Evolutionary conservation across 129 eudicot genomes (phyloP).

Genomic region (Escallonia herrerae): DNA sequence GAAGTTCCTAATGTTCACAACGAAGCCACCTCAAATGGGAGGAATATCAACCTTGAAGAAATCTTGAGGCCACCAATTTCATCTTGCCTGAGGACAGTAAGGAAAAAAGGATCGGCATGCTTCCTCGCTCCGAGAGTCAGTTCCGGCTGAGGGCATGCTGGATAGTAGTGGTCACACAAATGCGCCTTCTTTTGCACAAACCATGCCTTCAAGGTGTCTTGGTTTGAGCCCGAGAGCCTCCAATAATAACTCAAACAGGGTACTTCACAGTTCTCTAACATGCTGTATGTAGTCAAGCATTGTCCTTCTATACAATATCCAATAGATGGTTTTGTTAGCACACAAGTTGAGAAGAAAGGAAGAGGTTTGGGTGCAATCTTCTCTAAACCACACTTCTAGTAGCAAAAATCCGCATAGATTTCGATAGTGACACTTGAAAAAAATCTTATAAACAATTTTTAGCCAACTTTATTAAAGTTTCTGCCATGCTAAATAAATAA

Average conservation of each 20-base stretch:
- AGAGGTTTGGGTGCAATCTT: no score
- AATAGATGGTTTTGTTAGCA: no score
- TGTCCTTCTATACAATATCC: slow-evolving; percentile 5
- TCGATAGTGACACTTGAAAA: no score
- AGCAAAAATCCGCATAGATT: no score
- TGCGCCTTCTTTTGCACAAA: slow-evolving; percentile 18
- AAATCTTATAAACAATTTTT: no score
- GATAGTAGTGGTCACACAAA: slow-evolving; percentile 36
- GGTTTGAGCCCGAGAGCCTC: slow-evolving; percentile 35
- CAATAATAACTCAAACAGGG: slow-evolving; percentile 23
- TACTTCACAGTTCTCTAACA: slow-evolving; percentile 14
- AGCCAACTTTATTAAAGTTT: no score
- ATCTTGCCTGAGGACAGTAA: slow-evolving; percentile 40
- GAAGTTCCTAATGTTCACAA: slow-evolving; percentile 38
- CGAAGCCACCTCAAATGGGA: slow-evolving; percentile 21
- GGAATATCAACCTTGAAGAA: slow-evolving; percentile 27
- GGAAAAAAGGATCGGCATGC: slow-evolving; percentile 36
- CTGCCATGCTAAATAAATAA: no score
- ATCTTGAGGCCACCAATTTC: slow-evolving; percentile 44
- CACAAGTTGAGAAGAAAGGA: background rate
- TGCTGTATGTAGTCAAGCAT: slow-evolving; percentile 15
- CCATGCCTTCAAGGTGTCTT: slow-evolving; percentile 23
- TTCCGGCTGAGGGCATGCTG: slow-evolving; percentile 42
- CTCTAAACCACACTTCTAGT: no score
- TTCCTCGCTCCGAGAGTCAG: slow-evolving; percentile 26